Conservation (phyloP, 2,329 filamentous ascomycete species). For the Sodiomyces alkalinus region DNA sequence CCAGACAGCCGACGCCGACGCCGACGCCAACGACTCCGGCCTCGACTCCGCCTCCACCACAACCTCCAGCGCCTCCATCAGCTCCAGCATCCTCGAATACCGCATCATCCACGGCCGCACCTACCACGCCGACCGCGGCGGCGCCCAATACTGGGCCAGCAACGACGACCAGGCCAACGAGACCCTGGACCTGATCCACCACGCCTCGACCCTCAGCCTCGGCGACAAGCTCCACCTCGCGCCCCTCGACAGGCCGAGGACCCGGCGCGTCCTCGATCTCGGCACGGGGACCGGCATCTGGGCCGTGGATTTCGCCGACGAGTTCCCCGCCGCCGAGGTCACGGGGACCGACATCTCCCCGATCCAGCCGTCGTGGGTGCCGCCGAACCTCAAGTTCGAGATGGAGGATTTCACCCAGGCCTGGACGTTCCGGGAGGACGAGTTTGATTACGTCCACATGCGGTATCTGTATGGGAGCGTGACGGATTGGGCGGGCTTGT, state of each 20-base stretch:
- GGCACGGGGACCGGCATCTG: conserved; percentile 43
- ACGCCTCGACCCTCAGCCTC: conserved; percentile 10
- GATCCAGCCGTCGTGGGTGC: conserved; percentile 39
- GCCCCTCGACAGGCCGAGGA: conserved; percentile 15
- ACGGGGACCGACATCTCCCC: conserved; percentile 42
- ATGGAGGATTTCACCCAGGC: conserved; percentile 44
- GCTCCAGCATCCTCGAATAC: conserved; percentile 15
- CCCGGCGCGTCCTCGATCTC: conserved; percentile 24
- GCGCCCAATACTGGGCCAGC: conserved; percentile 14
- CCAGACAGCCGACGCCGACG: no score
- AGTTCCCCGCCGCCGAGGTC: conserved; percentile 26
- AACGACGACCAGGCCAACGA: conserved; percentile 18
- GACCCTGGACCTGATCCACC: conserved; percentile 16
- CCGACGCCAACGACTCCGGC: no score
- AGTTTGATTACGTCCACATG: conserved; percentile 44
- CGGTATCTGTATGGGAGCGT: conserved; percentile 37
- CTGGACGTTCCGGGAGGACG: conserved; percentile 29
- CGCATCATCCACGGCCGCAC: conserved; percentile 16
- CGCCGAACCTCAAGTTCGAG: conserved; percentile 37
- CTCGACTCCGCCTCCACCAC: no score
- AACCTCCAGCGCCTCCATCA: conserved; percentile 14
- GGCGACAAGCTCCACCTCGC: conserved; percentile 12
- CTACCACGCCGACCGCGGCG: conserved; percentile 14
- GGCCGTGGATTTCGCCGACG: conserved; percentile 35
- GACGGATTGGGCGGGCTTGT: conserved; percentile 33